Percentiles rank a stretch among this genome's conserved stretches.
phyloP scores from a whole-genome alignment of 306 rosid genomes.

The Medicago lupulina region DNA sequence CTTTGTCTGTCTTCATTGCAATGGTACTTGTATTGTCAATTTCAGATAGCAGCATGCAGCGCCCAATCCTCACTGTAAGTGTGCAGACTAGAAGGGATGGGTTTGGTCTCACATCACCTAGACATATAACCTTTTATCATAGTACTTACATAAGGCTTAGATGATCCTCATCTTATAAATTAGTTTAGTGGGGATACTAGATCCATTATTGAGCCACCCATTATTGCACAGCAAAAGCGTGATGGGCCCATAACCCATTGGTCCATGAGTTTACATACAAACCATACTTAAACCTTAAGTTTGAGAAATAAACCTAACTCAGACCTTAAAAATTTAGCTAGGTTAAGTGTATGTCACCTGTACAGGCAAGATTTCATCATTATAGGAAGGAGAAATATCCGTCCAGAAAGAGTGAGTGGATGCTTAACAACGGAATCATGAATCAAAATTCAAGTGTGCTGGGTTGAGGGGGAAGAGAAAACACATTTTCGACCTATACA shows the following conservation, averaged over 20 bases:
- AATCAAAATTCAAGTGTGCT: slow-evolving; percentile 13
- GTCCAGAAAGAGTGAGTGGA: not conserved
- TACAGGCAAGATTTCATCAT: slow-evolving; percentile 19
- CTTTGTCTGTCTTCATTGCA: not conserved
- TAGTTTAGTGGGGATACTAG: not conserved
- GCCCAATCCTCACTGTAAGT: not conserved
- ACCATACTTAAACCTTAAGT: not conserved
- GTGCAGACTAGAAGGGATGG: not conserved
- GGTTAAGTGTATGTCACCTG: not conserved
- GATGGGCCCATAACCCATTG: not conserved
- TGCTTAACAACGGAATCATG: slow-evolving; percentile 19
- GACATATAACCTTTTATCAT: not conserved
- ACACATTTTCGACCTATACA: slow-evolving; percentile 20
- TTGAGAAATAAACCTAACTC: not conserved
- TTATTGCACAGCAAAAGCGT: not conserved
- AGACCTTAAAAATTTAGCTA: slow-evolving; percentile 7
- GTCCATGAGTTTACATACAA: not conserved
- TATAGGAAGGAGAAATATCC: slow-evolving; percentile 17
- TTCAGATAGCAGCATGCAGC: not conserved
- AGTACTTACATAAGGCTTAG: not conserved
- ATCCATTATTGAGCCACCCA: not conserved
- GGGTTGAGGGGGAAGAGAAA: not conserved
- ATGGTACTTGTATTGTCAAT: not conserved
- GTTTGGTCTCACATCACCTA: not conserved
- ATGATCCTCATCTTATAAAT: not conserved